A percentile compares a stretch with the other conserved stretches of the same genome.
Conservation (phyloP, 2,329 filamentous ascomycete species). For the Penicillium polonicum region DNA sequence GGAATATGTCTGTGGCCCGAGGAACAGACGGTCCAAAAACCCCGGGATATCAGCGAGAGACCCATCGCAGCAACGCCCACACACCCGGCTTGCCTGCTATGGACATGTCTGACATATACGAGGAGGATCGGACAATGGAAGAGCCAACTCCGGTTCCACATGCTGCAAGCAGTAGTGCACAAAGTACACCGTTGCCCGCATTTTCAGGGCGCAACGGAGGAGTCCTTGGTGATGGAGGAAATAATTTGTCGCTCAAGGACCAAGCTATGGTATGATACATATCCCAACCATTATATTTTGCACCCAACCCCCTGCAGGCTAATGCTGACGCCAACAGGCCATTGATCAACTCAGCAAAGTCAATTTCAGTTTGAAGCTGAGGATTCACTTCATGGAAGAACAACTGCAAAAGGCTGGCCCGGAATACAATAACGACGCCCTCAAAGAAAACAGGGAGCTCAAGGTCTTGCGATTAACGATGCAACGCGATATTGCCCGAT, state of each 20-base stretch:
- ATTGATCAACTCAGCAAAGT: slow-evolving; percentile 98
- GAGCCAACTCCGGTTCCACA: slow-evolving; percentile 74
- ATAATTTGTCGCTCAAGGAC: slow-evolving; percentile 86
- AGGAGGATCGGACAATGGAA: slow-evolving; percentile 62
- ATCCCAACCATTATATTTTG: not conserved
- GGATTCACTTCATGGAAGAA: slow-evolving; percentile 95
- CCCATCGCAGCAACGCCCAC: slow-evolving; percentile 65
- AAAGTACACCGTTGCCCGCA: slow-evolving; percentile 77
- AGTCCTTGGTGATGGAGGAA: slow-evolving; percentile 73
- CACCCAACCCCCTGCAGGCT: not conserved
- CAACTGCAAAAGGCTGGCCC: slow-evolving; percentile 82
- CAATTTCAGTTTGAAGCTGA: slow-evolving; percentile 94
- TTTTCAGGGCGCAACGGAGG: slow-evolving; percentile 64
- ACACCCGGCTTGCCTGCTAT: slow-evolving; percentile 72
- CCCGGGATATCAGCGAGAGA: slow-evolving; percentile 63
- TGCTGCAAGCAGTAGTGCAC: slow-evolving; percentile 73
- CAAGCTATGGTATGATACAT: slow-evolving; percentile 71
- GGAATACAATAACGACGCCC: slow-evolving; percentile 81
- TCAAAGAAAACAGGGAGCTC: slow-evolving; percentile 93
- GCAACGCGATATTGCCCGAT: slow-evolving; percentile 79
- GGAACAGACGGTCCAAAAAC: slow-evolving; percentile 60
- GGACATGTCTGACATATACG: slow-evolving; percentile 68
- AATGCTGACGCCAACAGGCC: slow-evolving; percentile 45
- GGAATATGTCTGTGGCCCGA: slow-evolving; percentile 60
- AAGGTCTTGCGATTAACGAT: slow-evolving; percentile 91